Conservation (phyloP, 177 flowering plant genomes). For the Tripterygium wilfordii region DNA sequence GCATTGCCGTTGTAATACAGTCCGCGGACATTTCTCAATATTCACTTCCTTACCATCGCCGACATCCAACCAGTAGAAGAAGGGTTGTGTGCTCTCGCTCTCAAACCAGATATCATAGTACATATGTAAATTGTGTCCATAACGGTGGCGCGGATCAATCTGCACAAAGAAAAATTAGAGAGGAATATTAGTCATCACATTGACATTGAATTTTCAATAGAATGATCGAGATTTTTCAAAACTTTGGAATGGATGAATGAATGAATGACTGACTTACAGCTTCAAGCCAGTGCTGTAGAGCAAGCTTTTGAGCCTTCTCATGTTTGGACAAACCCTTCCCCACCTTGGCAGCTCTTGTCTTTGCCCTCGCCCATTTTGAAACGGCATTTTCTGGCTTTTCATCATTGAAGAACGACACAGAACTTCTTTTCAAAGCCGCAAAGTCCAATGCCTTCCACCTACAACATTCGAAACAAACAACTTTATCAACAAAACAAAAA, state of each 20-base stretch:
- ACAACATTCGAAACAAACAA: neutral
- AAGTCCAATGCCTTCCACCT: constrained; percentile 80
- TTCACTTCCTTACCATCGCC: constrained; percentile 72
- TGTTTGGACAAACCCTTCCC: constrained; percentile 67
- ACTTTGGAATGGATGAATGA: no score
- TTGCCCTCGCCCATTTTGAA: constrained; percentile 64
- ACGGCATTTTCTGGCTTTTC: constrained; percentile 57
- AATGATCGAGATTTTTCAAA: no score
- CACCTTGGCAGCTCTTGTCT: constrained; percentile 73
- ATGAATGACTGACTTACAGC: constrained; percentile 77
- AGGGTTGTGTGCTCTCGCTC: constrained; percentile 65
- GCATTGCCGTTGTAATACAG: constrained; percentile 51
- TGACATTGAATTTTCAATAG: no score
- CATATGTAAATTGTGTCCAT: constrained; percentile 66
- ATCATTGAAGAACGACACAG: constrained; percentile 50
- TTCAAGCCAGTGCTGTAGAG: constrained; percentile 76
- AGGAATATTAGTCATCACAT: no score
- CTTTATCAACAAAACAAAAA: neutral
- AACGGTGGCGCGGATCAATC: constrained; percentile 79
- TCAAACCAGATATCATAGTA: constrained; percentile 66
- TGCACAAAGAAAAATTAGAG: constrained; percentile 12
- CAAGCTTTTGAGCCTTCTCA: constrained; percentile 66
- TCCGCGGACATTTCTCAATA: constrained; percentile 46
- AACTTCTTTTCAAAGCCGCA: constrained; percentile 48
- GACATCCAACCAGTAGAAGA: constrained; percentile 81